Evolutionary conservation across 805 yeast species (phyloP), one percentile per base, ranked within the genome.

Genomic region (Diddensiella transvaalensis): DNA sequence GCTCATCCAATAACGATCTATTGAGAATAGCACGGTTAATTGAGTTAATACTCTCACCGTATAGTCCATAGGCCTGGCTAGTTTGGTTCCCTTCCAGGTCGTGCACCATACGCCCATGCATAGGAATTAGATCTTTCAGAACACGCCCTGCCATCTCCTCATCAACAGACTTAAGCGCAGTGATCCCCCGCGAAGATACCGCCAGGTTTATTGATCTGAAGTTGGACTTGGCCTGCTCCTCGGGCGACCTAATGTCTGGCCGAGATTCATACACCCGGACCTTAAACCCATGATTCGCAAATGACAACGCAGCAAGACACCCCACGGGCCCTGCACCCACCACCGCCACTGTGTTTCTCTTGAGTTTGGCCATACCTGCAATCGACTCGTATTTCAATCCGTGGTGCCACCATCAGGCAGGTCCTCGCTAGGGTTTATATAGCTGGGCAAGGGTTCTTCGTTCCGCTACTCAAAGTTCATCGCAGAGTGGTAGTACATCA

Each of bases 251-350:
- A 15, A 89, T 87, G 63, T 89, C 96, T 1, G 68, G 63, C 41
- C 96, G 74, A 35, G 78, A 68, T 55, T 90, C 97, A 54, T 77
- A 85, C 3, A 90, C 61, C 0, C 82, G 74, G 18, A 90, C 97
- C 1, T 75, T 51, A 64, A 78, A 84, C 8, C 96, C 96, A 47
- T 79, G 74, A 48, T 80, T 73, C 2, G 83, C 78, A 33, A 90
- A 75, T 0, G 91, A 93, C n/a, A 90, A 64, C 0, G 96, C 93
- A 0, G 90, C 77, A 3, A 88, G 70, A 46, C 93, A 78, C 0
- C 97, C 97, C 1, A 90, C 97, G 3, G 87, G 78, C 0, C 97
- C 97, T 0, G 93, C 96, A 1, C 97, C 97, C 15, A 90, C 77
- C 23, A 90, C 58, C 2, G 56, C 61, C 15, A 61, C 30, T 22